Percentiles rank a stretch among this genome's conserved stretches.
Evolutionary conservation across 176 grass and related monocot genomes (phyloP).

Genomic region (Phragmites australis): DNA sequence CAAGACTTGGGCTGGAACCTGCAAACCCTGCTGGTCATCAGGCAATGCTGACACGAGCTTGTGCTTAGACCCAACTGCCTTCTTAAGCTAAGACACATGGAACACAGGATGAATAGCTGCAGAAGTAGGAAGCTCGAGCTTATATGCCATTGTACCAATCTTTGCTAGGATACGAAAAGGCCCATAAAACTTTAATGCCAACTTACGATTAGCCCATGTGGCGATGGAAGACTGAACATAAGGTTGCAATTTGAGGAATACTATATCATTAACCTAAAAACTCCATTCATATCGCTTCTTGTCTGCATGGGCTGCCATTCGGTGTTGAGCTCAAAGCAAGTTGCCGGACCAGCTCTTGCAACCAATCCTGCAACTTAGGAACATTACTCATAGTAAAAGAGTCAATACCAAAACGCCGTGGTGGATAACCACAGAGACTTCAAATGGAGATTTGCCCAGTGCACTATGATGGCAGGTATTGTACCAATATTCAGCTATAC

Average conservation of each 20-base stretch:
- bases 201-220: neutral
- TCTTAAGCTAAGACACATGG: too few relatives aligned
- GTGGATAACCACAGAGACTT: neutral
- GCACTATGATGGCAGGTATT: neutral
- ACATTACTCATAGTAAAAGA: fast-evolving
- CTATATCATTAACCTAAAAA: neutral
- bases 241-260: neutral
- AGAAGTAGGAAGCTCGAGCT: too few relatives aligned
- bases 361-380: neutral
- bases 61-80: too few relatives aligned
- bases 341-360: neutral
- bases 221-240: neutral
- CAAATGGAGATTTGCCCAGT: neutral
- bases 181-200: neutral
- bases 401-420: neutral
- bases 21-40: too few relatives aligned
- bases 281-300: neutral
- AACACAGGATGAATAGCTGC: too few relatives aligned
- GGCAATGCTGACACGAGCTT: too few relatives aligned
- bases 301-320: neutral
- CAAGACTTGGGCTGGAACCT: too few relatives aligned
- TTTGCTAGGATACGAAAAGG: neutral
- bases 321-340: neutral
- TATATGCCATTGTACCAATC: too few relatives aligned
- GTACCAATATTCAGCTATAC: neutral